Conservation (phyloP, 1,284 basidiomycete species). For the Mycosarcoma maydis region DNA sequence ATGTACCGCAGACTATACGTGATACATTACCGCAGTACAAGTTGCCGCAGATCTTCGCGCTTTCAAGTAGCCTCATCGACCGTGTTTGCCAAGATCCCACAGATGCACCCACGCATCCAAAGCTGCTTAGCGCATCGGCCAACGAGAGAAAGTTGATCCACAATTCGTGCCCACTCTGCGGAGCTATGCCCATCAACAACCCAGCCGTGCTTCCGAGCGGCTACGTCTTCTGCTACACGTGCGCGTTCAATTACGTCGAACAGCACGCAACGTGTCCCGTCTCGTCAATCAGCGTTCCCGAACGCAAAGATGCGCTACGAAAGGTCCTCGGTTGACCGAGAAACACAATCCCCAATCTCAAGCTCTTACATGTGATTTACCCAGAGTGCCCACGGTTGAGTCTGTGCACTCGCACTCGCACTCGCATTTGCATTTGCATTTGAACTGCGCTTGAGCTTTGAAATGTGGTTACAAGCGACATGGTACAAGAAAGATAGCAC, state of each 20-base stretch:
- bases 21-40: conserved; percentile 17
- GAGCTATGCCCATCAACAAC: conserved; percentile 76
- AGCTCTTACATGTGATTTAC: background rate
- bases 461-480: too few relatives aligned
- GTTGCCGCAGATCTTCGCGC: conserved; percentile 23
- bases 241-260: conserved; percentile 85
- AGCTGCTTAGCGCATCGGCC: too few relatives aligned
- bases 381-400: too few relatives aligned
- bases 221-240: conserved; percentile 95
- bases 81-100: too few relatives aligned
- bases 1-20: background rate
- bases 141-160: conserved; percentile 64
- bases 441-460: too few relatives aligned
- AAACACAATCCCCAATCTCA: background rate
- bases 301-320: conserved; percentile 77
- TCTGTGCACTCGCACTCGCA: too few relatives aligned
- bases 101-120: too few relatives aligned
- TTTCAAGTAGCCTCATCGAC: conserved; percentile 25
- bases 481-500: too few relatives aligned
- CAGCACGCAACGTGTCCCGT: conserved; percentile 84
- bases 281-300: conserved; percentile 77
- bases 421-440: too few relatives aligned
- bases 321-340: conserved; percentile 78
- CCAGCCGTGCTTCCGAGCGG: conserved; percentile 90
- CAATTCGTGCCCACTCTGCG: conserved; percentile 89